Evolutionary conservation across 148 eudicot genomes (phyloP).

Genomic region (Heliamphora exappendiculata): DNA sequence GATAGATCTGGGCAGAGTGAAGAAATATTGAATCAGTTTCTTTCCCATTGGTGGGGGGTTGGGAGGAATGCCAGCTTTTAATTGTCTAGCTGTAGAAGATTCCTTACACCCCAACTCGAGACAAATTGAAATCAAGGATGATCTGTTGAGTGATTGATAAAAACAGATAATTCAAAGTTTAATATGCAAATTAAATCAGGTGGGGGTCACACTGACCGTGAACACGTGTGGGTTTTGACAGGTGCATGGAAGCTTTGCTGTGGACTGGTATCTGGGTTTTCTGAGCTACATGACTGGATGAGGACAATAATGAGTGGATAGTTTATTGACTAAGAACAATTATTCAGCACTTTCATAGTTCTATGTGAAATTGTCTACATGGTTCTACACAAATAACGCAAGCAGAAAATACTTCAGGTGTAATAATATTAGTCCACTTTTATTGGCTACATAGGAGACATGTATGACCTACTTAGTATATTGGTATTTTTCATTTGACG

Average conservation of each 20-base stretch:
- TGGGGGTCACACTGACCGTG: not conserved
- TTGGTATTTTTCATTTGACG: too few species aligned
- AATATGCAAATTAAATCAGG: too few species aligned
- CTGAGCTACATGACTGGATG: too few species aligned
- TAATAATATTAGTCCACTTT: too few species aligned
- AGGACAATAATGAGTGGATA: too few species aligned
- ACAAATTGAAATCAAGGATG: slow-evolving; percentile 4
- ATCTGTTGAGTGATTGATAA: not conserved
- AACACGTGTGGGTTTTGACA: not conserved
- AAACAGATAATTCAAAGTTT: not conserved
- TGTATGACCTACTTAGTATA: too few species aligned
- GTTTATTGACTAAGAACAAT: too few species aligned
- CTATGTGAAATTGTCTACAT: too few species aligned
- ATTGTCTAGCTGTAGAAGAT: slow-evolving; percentile 1
- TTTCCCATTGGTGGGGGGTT: not conserved
- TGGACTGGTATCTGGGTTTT: not conserved
- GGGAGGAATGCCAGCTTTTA: slow-evolving; percentile 10
- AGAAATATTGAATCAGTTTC: not conserved
- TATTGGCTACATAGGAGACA: too few species aligned
- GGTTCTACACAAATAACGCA: too few species aligned
- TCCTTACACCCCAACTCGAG: not conserved
- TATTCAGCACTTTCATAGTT: too few species aligned
- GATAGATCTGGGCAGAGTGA: not conserved
- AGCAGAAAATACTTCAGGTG: too few species aligned
- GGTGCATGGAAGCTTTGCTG: not conserved